Percentiles rank a stretch among this genome's conserved stretches.
phyloP scores from a whole-genome alignment of 2,329 filamentous ascomycete species.

The Fusarium albosuccineum region DNA sequence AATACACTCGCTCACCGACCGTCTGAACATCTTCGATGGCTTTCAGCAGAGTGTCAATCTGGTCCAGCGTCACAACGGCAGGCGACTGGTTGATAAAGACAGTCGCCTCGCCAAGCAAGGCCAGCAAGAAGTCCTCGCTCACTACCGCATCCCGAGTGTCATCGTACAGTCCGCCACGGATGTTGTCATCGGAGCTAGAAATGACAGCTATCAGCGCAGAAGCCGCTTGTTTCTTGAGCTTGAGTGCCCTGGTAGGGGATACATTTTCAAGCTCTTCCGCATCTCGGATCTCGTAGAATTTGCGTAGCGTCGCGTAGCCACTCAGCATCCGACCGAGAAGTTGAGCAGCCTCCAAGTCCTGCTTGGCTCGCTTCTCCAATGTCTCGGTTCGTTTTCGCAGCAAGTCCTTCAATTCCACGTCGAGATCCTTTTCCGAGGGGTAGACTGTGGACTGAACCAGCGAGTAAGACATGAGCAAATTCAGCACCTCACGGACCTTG shows the following conservation, averaged over 20 bases:
- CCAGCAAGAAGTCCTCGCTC: slow-evolving; percentile 87
- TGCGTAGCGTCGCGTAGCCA: slow-evolving; percentile 90
- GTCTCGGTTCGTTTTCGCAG: slow-evolving; percentile 79
- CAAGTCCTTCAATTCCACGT: slow-evolving; percentile 77
- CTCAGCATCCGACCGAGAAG: slow-evolving; percentile 88
- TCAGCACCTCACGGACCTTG: slow-evolving; percentile 87
- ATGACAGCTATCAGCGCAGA: slow-evolving; percentile 85
- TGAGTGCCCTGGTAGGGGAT: slow-evolving; percentile 60
- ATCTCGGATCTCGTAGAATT: slow-evolving; percentile 92
- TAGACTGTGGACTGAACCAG: slow-evolving; percentile 87
- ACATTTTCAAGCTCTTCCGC: slow-evolving; percentile 46
- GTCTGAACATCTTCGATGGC: slow-evolving; percentile 85
- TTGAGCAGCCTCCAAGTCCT: slow-evolving; percentile 85
- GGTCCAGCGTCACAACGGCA: slow-evolving; percentile 72
- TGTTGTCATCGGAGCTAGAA: slow-evolving; percentile 87
- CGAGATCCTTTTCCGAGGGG: slow-evolving; percentile 78
- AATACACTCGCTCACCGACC: slow-evolving; percentile 78
- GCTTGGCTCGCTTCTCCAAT: slow-evolving; percentile 77
- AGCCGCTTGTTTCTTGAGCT: slow-evolving; percentile 76
- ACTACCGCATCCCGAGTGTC: slow-evolving; percentile 84
- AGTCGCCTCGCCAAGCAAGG: slow-evolving; percentile 85
- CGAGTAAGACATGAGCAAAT: slow-evolving; percentile 88
- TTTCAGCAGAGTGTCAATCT: slow-evolving; percentile 81
- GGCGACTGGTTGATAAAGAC: slow-evolving; percentile 75
- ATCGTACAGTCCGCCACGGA: slow-evolving; percentile 91